Base-by-base conservation (phyloP, 768 basidiomycete genomes). In the Rhizopogon rudus region DNA sequence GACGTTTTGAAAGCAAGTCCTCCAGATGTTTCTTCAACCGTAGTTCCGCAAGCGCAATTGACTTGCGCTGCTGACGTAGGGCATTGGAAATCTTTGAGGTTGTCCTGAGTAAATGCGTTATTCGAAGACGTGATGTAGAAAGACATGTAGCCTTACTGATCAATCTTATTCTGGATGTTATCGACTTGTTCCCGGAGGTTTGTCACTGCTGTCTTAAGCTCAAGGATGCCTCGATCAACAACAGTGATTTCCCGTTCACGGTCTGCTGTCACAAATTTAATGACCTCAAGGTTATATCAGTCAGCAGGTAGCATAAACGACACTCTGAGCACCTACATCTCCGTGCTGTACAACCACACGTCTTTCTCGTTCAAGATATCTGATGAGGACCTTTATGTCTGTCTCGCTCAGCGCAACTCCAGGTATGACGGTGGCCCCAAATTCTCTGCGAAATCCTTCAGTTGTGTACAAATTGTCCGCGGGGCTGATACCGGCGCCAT, bases 191-290 rank as follows among this genome's bases (percentile, higher is more conserved):
- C 64, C 49, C 86, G 81, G 12, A 98, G 67, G 57, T 81, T 84
- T 50, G 71, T 65, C 28, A 93, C 78, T 0, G 90, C 91, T 0
- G 70, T 75, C 69, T 88, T 86, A 52, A 98, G 78, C 58, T 93
- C 87, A 5, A 98, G 71, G 14, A 95, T 83, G 9, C 95, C 91
- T 41, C 71, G 76, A 63, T 98, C 95, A 4, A 94, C 81, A n/a
- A 83, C 78, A 16, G 86, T 87, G 45, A 98, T 82, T 51, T 71
- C 75, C 16, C 68, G 69, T 35, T 65, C 60, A 25, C 55, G 51
- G n/a, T 69, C 73, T 40, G 70, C 73, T 1, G 57, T 53, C 1
- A 88, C 63, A 60, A 97, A 89, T 69, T 97, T 96, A 65, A 96
- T 82, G n/a, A 88, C 75, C 91, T 94, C 29, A 22, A 25, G 43